Conservation (phyloP, 2,329 filamentous ascomycete genomes). For the Fusarium dimerum region DNA sequence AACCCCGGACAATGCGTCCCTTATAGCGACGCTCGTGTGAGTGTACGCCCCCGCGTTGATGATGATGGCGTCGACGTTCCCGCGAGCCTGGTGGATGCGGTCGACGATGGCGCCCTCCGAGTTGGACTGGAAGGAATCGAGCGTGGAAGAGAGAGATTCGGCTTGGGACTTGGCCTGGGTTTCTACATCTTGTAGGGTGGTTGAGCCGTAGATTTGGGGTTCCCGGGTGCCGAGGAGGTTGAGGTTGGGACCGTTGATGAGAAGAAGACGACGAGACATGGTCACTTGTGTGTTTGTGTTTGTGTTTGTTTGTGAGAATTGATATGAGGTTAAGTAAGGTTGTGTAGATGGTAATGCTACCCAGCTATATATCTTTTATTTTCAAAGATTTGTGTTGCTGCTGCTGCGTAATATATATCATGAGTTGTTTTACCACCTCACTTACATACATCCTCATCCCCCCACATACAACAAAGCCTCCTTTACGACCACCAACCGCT, state of each 20-base stretch:
- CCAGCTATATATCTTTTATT: too few relatives aligned
- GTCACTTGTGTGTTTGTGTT: conserved; percentile 1
- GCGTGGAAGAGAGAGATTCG: conserved; percentile 42
- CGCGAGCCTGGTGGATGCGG: conserved; percentile 67
- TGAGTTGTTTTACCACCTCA: too few relatives aligned
- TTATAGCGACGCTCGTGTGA: conserved; percentile 73
- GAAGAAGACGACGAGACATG: conserved; percentile 56
- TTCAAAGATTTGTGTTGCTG: too few relatives aligned
- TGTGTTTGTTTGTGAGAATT: not conserved
- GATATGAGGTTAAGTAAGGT: too few relatives aligned
- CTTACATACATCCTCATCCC: too few relatives aligned
- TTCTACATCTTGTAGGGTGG: conserved; percentile 66
- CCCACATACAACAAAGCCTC: too few relatives aligned
- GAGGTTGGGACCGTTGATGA: conserved; percentile 82
- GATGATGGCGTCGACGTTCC: conserved; percentile 62
- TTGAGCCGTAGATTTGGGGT: conserved; percentile 70
- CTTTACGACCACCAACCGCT: too few relatives aligned
- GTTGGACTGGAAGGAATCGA: conserved; percentile 73
- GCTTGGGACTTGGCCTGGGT: conserved; percentile 51
- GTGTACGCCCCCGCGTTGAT: conserved; percentile 78
- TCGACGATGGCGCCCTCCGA: conserved; percentile 75
- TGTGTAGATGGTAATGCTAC: too few relatives aligned
- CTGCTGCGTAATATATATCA: too few relatives aligned
- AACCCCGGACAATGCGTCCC: conserved; percentile 72
- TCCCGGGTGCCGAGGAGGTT: conserved; percentile 78